Base-by-base conservation (phyloP, 106 monocot genomes). In the Cymbidium sinense region DNA sequence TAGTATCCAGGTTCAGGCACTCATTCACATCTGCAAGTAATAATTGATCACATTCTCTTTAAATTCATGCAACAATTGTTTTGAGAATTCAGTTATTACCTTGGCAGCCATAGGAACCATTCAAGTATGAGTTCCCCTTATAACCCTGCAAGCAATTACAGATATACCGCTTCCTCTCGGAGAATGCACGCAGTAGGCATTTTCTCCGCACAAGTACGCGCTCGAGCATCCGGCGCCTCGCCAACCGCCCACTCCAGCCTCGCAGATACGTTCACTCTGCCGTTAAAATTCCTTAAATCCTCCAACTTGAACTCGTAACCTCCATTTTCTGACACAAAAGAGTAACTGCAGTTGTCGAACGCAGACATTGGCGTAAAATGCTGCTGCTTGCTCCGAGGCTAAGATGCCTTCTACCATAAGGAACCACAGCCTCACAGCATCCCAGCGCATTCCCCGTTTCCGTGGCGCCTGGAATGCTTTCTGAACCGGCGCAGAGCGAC, bases 141-240 rank as follows among this genome's bases (percentile, higher is more conserved):
- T 73, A 85, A 5, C 77, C 85, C 28, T 64, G 74, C 4, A 54
- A 74, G 50, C 81, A 81, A 62, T 81, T 78, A 74, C 85, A 85
- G 50, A 85, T 81, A 67, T 85, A 81, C 13, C 81, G 13, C 23
- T 78, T 1, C 80, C 70, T 31, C 79, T 76, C 21, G 41, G 39
- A 11, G 47, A 47, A 47, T 11, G 15, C 6, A 70, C 29, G 34
- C 75, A 67, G 41, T 81, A 78, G 6, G 35, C 65, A 55, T 78
- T 85, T 67, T 69, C 50, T 30, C 81, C 78, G 28, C 78, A 81
- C 23, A 9, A 41, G 34, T n/a, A 33, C 27, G 70, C 37, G 7
- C 64, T 31, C 15, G 23, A 33, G 9, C 50, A 62, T 7, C 39
- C 27, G 2, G 19, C 35, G 8, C 36, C 75, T 67, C 77, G 17